phyloP scores from a whole-genome alignment of 2,329 filamentous ascomycete genomes.

The Calonectria honghensis region DNA sequence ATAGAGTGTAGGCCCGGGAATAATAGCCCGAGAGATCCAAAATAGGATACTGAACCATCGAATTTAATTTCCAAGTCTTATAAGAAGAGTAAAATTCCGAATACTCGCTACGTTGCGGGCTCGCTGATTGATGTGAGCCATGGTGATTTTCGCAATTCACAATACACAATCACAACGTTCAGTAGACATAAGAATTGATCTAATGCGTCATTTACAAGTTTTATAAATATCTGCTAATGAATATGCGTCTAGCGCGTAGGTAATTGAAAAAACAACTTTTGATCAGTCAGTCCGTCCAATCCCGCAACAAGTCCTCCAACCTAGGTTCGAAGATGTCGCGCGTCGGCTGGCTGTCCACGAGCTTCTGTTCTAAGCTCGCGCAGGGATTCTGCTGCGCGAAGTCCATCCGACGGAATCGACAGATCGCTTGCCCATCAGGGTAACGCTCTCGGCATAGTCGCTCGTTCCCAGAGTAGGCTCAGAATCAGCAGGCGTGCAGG shows the following conservation, averaged over 20 bases:
- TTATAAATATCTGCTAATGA: neutral
- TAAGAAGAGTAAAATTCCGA: no score
- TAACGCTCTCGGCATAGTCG: slow-evolving; percentile 58
- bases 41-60: no score
- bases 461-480: slow-evolving; percentile 64
- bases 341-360: no score
- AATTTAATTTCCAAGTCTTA: no score
- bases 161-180: neutral
- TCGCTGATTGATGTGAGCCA: no score
- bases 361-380: neutral
- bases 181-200: neutral
- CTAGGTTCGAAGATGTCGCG: neutral
- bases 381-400: slow-evolving; percentile 18
- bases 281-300: neutral
- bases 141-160: neutral
- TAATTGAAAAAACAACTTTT: neutral
- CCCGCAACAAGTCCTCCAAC: neutral
- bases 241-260: neutral
- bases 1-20: no score
- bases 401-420: slow-evolving; percentile 20
- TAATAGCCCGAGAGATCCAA: no score
- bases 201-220: neutral
- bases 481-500: slow-evolving; percentile 60
- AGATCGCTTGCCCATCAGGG: slow-evolving; percentile 48
- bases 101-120: no score